These are phyloP conservation scores for Senecio squalidus DNA, from an alignment of 140 eudicot genomes.

Conservation along the genomic window DNA sequence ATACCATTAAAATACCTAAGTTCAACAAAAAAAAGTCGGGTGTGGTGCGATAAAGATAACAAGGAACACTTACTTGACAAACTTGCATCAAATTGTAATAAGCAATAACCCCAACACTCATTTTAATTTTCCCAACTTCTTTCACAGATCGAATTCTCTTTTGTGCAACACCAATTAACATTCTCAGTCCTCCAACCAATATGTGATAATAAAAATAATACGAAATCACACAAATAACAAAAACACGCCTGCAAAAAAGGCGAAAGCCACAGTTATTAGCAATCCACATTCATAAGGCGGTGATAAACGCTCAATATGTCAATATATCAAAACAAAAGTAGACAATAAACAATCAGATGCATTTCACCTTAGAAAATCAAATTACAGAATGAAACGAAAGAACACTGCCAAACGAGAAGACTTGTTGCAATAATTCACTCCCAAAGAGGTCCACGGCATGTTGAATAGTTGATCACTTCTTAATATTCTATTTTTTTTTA, in stretches of 20 bases:
- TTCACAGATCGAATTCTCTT: conserved; percentile 49
- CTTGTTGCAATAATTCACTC: conserved; percentile 37
- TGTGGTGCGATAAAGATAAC: background rate
- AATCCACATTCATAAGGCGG: background rate
- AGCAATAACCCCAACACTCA: conserved; percentile 71
- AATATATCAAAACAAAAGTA: background rate
- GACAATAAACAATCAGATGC: conserved; percentile 1
- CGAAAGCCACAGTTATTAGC: background rate
- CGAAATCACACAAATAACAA: conserved; percentile 13
- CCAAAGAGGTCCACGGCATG: conserved; percentile 58
- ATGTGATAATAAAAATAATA: conserved; percentile 11
- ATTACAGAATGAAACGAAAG: conserved; percentile 56
- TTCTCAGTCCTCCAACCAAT: conserved; percentile 50
- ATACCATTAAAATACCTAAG: background rate
- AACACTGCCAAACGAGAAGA: conserved; percentile 50
- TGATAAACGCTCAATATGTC: background rate
- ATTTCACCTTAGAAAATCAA: conserved; percentile 15
- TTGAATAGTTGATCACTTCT: conserved; percentile 33
- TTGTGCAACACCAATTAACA: conserved; percentile 52
- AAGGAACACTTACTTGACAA: conserved; percentile 49
- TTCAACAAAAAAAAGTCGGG: background rate
- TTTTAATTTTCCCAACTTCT: conserved; percentile 43
- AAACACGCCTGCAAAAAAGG: conserved; percentile 21
- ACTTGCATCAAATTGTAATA: conserved; percentile 77
- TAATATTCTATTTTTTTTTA: background rate